Evolutionary conservation across 257 asterid genomes (phyloP), one percentile per base, ranked within the genome.

Genomic region (Gentiana macrophylla): DNA sequence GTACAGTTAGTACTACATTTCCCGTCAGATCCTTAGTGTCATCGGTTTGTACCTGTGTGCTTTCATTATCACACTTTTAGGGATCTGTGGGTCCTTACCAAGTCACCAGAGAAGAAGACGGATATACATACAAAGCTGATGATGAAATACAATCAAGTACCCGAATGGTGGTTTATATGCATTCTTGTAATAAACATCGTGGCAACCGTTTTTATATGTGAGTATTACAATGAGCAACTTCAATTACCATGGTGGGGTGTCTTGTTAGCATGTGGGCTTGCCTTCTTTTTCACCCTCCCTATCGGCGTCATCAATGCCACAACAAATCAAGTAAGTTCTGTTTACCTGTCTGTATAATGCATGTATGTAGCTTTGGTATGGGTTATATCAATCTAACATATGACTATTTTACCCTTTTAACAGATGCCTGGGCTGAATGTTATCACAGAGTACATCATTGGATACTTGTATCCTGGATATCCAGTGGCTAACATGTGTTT

Each of bases 191-290:
- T 79, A 56, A 91, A 78, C 67, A 81, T 91, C 33, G 70, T 56
- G 6, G 84, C 69, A 48, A 83, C 98, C 38, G 45, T 91, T 48
- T 73, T 87, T 62, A 78, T 81, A 44, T 87, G 98, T 59, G 84
- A 85, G 47, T 70, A 57, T 57, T 66, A 77, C 76, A 79, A 74
- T 2, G 77, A 75, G 52, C 93, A 87, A 74, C 94, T 91, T 66
- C 97, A 91, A 72, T 77, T 91, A 64, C 97, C 95, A 5, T 91
- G 98, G 98, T 91, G 98, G 98, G 98, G 93, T 34, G 90, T 91
- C 65, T 68, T 91, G 65, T 69, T 91, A 58, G 97, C 98, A 1
- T 91, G 97, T 41, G 75, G 62, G n/a, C 74, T 91, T 55, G 90
- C 97, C 70, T 79, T 87, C 77, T 49, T 72, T 62, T 87, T 87